Percentiles rank a stretch among this genome's conserved stretches.
phyloP scores from a whole-genome alignment of 805 yeast species.

The Priceomyces medius region DNA sequence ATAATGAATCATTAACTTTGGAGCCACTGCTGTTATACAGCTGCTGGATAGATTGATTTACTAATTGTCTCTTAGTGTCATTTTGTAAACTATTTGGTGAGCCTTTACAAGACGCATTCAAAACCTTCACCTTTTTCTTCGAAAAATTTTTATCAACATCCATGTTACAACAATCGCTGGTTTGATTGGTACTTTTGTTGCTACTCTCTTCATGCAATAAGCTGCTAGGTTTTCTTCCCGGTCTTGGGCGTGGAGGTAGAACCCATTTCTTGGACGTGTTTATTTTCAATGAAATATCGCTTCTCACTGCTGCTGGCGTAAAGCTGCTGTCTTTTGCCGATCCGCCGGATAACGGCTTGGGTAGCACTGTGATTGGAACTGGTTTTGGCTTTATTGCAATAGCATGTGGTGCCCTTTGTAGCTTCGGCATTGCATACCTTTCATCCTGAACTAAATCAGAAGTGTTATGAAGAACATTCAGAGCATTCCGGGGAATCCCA shows the following conservation, averaged over 20 bases:
- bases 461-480: neutral
- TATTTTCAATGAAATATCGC: constrained; percentile 24
- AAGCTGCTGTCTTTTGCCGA: constrained; percentile 18
- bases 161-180: neutral
- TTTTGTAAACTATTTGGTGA: neutral
- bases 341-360: constrained; percentile 23
- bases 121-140: constrained; percentile 13
- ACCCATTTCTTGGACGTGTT: constrained; percentile 43
- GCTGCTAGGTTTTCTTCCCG: constrained; percentile 38
- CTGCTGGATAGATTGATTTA: constrained; percentile 8
- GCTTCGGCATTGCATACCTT: constrained; percentile 16
- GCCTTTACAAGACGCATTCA: constrained; percentile 1
- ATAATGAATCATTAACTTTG: neutral
- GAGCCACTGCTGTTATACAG: constrained; percentile 1
- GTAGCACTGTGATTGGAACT: constrained; percentile 26
- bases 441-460: neutral
- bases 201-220: constrained; percentile 5
- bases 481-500: neutral
- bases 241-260: constrained; percentile 41
- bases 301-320: constrained; percentile 14
- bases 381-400: constrained; percentile 39
- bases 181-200: constrained; percentile 2
- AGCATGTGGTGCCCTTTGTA: constrained; percentile 38
- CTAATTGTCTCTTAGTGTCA: constrained; percentile 5
- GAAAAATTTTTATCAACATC: constrained; percentile 6